These are phyloP conservation scores for Cicer chorassanicum DNA, from an alignment of 306 rosid genomes.

Conservation along the genomic window DNA sequence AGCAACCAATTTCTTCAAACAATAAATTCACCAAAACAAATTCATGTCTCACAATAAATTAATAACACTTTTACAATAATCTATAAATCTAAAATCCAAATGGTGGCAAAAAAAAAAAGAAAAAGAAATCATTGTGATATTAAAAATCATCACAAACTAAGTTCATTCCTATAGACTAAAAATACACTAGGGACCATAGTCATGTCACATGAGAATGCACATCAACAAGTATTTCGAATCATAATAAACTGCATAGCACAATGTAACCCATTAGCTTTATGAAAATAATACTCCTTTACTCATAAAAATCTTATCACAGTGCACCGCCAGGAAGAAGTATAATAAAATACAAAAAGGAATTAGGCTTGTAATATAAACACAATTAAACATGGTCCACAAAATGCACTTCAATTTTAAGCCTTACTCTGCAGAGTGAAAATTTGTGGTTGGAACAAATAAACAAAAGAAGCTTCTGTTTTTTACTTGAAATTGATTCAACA, in stretches of 20 bases:
- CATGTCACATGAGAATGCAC: neutral
- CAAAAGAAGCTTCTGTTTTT: too few species aligned
- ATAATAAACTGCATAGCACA: neutral
- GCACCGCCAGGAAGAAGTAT: neutral
- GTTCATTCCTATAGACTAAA: neutral
- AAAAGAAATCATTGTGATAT: neutral
- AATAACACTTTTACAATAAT: neutral
- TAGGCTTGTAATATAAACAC: neutral
- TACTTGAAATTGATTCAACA: neutral
- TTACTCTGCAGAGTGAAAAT: too few species aligned
- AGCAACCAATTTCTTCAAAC: neutral
- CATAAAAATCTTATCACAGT: neutral
- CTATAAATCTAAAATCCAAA: neutral
- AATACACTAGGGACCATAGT: neutral
- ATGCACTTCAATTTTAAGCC: too few species aligned
- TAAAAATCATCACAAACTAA: neutral
- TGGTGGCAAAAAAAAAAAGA: neutral
- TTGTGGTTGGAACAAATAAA: too few species aligned
- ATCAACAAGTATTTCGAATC: neutral
- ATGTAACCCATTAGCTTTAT: neutral
- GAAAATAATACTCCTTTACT: neutral
- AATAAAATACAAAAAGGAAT: neutral
- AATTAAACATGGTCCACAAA: too few species aligned
- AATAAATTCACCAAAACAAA: constrained; percentile 4
- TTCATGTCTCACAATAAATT: neutral